A percentile compares a stretch with the other conserved stretches of the same genome.
These are phyloP conservation scores for Podospora anserina DNA, from an alignment of 495 filamentous ascomycete species.

Conservation along the genomic window DNA sequence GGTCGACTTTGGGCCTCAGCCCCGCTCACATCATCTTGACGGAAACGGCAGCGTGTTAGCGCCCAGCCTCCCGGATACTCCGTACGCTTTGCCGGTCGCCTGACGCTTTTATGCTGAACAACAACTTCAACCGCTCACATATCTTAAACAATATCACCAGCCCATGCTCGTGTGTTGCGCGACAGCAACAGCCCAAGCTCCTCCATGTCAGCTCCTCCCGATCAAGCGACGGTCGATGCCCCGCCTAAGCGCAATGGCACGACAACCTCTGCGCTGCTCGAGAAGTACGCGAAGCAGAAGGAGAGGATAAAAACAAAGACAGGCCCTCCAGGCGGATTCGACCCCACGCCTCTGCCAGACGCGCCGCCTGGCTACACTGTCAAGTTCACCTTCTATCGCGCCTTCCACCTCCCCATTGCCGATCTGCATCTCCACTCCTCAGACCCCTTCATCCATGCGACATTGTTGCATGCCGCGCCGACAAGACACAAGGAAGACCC, in stretches of 20 bases:
- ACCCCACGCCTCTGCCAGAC: conserved; percentile 69
- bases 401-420: conserved; percentile 72
- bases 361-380: conserved; percentile 76
- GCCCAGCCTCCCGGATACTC: not conserved
- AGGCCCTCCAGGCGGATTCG: conserved; percentile 75
- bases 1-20: not conserved
- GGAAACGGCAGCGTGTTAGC: not conserved
- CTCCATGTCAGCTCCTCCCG: not conserved
- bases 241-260: not conserved
- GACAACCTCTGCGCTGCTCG: not conserved
- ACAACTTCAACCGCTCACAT: not conserved
- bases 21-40: not conserved
- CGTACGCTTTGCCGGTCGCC: not conserved
- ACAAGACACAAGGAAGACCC: conserved; percentile 79
- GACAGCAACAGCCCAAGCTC: not conserved
- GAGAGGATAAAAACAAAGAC: conserved; percentile 57
- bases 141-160: not conserved
- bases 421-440: conserved; percentile 75
- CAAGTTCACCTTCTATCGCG: conserved; percentile 79
- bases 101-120: not conserved
- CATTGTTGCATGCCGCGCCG: conserved; percentile 58
- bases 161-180: not conserved
- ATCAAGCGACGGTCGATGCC: not conserved
- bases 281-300: conserved; percentile 10
- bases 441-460: conserved; percentile 78